These are phyloP conservation scores for Phytophthora chlamydospora DNA, from an alignment of 352 stramenopile genomes.

Conservation along the genomic window DNA sequence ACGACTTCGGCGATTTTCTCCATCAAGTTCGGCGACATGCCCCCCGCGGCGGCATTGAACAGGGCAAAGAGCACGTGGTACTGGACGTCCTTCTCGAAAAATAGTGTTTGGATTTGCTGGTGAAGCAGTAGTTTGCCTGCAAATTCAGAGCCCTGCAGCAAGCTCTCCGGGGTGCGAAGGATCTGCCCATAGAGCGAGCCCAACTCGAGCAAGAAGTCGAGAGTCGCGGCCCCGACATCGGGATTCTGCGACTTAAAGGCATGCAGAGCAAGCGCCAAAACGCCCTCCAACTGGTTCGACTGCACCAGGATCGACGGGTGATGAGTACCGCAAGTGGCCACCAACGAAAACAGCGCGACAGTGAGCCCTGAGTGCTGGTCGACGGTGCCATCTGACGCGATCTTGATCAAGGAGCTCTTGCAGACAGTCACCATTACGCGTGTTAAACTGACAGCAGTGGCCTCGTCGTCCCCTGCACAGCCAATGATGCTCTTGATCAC, in stretches of 20 bases:
- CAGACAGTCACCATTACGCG: conserved; percentile 69
- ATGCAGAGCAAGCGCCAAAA: conserved; percentile 66
- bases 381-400: conserved; percentile 49
- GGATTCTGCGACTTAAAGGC: conserved; percentile 71
- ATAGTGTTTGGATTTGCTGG: conserved; percentile 70
- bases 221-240: conserved; percentile 58
- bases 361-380: conserved; percentile 63
- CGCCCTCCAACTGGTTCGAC: conserved; percentile 68
- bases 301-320: conserved; percentile 69
- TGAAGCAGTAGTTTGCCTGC: conserved; percentile 63
- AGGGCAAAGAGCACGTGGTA: conserved; percentile 71
- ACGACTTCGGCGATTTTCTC: conserved; percentile 75
- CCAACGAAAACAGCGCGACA: conserved; percentile 61
- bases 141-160: conserved; percentile 55
- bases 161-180: conserved; percentile 54
- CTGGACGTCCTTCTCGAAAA: conserved; percentile 82
- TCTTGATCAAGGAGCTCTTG: conserved; percentile 62
- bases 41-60: conserved; percentile 66
- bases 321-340: conserved; percentile 57
- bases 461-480: conserved; percentile 66
- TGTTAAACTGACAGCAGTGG: conserved; percentile 61
- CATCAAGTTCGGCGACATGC: conserved; percentile 64
- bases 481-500: conserved; percentile 77
- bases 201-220: conserved; percentile 71
- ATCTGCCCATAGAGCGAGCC: conserved; percentile 77